Evolutionary conservation across 164 flowering plant species (phyloP).

Genomic region (Annona squamosa): DNA sequence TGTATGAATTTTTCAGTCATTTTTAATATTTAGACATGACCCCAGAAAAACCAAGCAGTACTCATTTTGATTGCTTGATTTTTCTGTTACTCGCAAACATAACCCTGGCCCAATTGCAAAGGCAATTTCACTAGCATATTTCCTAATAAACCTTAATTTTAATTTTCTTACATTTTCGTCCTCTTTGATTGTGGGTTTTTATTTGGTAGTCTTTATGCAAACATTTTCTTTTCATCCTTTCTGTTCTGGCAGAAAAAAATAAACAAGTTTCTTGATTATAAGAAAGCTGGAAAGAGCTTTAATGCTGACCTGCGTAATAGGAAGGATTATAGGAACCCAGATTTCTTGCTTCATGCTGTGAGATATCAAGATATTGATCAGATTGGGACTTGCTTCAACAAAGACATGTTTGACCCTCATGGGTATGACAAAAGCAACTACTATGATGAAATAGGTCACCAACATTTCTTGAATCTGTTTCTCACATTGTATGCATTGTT

Average conservation of each 20-base stretch:
- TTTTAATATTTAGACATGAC: no score
- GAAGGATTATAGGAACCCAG: conserved; percentile 92
- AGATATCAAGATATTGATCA: conserved; percentile 91
- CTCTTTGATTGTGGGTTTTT: no score
- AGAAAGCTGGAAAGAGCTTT: conserved; percentile 76
- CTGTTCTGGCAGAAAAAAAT: conserved; percentile 58
- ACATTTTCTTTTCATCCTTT: not conserved
- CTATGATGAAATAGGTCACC: conserved; percentile 80
- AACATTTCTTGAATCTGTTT: conserved; percentile 8
- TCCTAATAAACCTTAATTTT: no score
- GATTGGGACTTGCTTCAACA: conserved; percentile 92
- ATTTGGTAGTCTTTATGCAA: no score
- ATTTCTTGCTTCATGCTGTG: conserved; percentile 87
- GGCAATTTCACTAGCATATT: no score
- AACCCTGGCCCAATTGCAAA: no score
- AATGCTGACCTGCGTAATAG: conserved; percentile 89
- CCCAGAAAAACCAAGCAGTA: no score
- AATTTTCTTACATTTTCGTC: no score
- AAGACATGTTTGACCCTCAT: conserved; percentile 94
- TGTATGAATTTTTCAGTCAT: no score
- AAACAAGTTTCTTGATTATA: conserved; percentile 64
- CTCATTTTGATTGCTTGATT: no score
- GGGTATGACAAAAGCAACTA: conserved; percentile 92
- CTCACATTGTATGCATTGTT: not conserved
- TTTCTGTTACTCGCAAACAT: no score